phyloP scores from a whole-genome alignment of 345 rosid genomes.

The Linum trigynum region DNA sequence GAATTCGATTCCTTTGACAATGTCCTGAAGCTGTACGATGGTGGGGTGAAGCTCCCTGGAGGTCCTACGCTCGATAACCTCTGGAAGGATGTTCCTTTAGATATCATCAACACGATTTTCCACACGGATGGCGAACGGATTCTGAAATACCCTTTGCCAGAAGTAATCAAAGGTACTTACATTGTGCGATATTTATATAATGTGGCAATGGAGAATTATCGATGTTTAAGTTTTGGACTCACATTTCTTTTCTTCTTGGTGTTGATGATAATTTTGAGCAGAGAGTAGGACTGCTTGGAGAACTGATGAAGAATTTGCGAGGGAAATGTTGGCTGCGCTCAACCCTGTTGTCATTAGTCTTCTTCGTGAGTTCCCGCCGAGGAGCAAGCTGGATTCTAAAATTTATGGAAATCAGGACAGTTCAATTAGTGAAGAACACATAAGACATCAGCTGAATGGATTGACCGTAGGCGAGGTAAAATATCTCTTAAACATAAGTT shows the following conservation, averaged over 20 bases:
- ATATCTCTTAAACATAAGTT: neutral
- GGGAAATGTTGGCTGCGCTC: slow-evolving; percentile 9
- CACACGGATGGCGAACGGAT: slow-evolving; percentile 27
- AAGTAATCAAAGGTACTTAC: slow-evolving; percentile 29
- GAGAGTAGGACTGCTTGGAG: slow-evolving; percentile 37
- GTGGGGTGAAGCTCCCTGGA: slow-evolving; percentile 28
- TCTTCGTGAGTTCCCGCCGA: slow-evolving; percentile 71
- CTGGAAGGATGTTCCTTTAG: slow-evolving; percentile 20
- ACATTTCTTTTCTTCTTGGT: neutral
- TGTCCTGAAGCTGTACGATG: slow-evolving; percentile 24
- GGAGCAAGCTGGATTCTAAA: slow-evolving; percentile 47
- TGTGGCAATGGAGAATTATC: too few relatives aligned
- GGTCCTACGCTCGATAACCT: slow-evolving; percentile 17
- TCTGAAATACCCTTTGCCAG: slow-evolving; percentile 31
- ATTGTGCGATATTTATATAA: neutral
- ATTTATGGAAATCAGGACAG: slow-evolving; percentile 49
- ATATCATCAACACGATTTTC: slow-evolving; percentile 30
- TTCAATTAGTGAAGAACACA: slow-evolving; percentile 39
- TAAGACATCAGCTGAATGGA: slow-evolving; percentile 42
- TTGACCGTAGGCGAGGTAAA: slow-evolving; percentile 44
- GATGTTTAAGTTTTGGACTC: neutral
- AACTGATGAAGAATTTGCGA: slow-evolving; percentile 28
- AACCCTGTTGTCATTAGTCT: slow-evolving; percentile 53
- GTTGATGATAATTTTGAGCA: slow-evolving; percentile 7
- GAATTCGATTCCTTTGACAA: slow-evolving; percentile 36